Evolutionary conservation across 208 protist species (phyloP), one percentile per base, ranked within the genome.

Genomic region (Crithidia sp.): DNA sequence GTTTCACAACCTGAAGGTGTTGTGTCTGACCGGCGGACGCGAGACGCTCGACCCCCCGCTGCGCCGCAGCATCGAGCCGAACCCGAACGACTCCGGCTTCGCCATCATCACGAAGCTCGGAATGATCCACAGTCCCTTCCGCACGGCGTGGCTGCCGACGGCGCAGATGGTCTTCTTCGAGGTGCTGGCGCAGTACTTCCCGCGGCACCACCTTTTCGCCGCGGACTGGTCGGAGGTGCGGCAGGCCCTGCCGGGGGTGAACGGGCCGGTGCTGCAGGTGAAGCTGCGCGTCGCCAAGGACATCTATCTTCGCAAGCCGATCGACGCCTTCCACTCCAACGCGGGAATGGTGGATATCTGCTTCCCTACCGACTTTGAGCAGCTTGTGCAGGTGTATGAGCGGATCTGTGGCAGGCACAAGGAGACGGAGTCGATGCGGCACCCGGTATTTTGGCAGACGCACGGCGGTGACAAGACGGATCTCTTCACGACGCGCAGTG

Each of bases 361-460:
- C 74, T 97, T 95, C 63, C 91, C 90, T 0, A 97, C 93, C 12
- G 86, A 97, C 67, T 97, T 95, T 82, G 85, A 92, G 3, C 81
- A 91, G 59, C 78, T 97, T 12, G 49, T 63, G 40, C 66, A 63
- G 4, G 86, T 95, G 36, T 97, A 97, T 71, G 39, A 62, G 4
- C 72, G 69, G 39, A 80, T 95, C 28, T 95, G 89, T 53, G 89
- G 89, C n/a, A 40, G 63, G 16, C 74, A 95, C 50, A 94, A 96
- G 65, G 84, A 93, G 62, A 50, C 90, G 0, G 71, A 79, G 43
- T 88, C 76, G 37, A 84, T 95, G 82, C 71, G 67, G 19, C 89
- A 94, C 64, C 87, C 90, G 12, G 81, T 91, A 59, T 97, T 97
- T 67, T 95, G 91, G 89, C 80, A 86, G 47, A 90, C 80, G 40